These are phyloP conservation scores for Musa acuminata DNA, from an alignment of 176 grass and related monocot species.

Conservation along the genomic window DNA sequence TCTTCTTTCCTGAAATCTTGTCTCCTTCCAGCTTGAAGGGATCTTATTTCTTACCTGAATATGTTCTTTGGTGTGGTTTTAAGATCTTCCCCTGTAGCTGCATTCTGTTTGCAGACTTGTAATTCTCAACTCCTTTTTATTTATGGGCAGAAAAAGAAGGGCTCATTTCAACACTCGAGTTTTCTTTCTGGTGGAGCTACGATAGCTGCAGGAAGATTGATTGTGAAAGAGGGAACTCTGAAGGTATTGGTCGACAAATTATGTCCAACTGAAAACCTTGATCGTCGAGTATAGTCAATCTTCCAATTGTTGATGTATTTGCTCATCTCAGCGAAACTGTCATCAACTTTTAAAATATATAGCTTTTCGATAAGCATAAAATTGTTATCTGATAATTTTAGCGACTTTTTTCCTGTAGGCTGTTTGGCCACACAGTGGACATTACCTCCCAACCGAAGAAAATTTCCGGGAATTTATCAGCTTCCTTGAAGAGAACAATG, in stretches of 20 bases:
- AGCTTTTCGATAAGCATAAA: no score
- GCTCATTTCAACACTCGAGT: conserved; percentile 40
- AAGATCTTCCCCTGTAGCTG: not conserved
- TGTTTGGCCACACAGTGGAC: conserved; percentile 16
- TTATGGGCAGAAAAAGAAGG: conserved; percentile 83
- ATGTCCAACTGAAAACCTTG: not conserved
- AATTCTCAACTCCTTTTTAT: not conserved
- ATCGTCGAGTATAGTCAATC: not conserved
- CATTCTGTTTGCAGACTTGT: not conserved
- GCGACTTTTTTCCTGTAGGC: not conserved
- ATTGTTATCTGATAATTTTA: not conserved
- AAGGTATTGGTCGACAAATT: conserved; percentile 26
- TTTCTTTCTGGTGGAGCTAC: conserved; percentile 45
- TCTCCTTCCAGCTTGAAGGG: not conserved
- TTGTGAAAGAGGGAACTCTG: conserved; percentile 72
- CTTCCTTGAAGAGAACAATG: conserved; percentile 12
- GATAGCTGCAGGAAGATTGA: conserved; percentile 69
- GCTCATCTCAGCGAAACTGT: not conserved
- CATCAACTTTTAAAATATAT: no score
- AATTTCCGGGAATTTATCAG: conserved; percentile 13
- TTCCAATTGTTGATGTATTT: not conserved
- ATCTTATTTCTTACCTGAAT: not conserved
- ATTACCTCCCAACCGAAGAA: conserved; percentile 16
- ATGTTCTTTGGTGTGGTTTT: not conserved
- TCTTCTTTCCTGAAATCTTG: not conserved